These are phyloP conservation scores for Galeopsis tetrahit DNA, from an alignment of 257 asterid species.

Conservation along the genomic window DNA sequence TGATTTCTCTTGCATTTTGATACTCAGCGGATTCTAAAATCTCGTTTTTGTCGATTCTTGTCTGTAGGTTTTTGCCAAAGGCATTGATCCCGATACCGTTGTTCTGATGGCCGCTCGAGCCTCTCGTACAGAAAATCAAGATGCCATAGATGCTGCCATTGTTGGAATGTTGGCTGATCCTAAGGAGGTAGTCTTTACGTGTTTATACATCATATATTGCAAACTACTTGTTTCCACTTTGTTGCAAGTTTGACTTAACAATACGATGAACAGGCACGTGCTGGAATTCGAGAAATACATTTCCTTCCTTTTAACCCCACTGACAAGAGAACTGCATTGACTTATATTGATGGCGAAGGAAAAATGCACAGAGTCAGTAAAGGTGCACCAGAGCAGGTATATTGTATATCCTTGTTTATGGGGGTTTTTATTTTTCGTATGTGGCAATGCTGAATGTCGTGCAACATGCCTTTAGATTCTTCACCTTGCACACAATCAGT, in stretches of 20 bases:
- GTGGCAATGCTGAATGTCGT: slow-evolving; percentile 27
- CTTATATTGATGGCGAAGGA: slow-evolving; percentile 80
- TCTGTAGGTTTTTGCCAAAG: slow-evolving; percentile 81
- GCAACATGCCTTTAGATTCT: slow-evolving; percentile 56
- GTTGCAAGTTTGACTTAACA: slow-evolving; percentile 19
- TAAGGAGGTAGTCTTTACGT: slow-evolving; percentile 68
- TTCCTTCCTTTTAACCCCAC: slow-evolving; percentile 98
- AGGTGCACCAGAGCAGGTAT: slow-evolving; percentile 99
- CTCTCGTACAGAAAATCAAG: slow-evolving; percentile 94
- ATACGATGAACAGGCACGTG: slow-evolving; percentile 74
- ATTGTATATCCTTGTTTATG: slow-evolving; percentile 2
- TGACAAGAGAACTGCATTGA: slow-evolving; percentile 92
- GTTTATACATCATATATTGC: background rate
- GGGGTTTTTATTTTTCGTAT: background rate
- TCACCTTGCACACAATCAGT: slow-evolving; percentile 75
- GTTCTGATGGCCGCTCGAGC: slow-evolving; percentile 99
- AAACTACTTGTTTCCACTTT: background rate
- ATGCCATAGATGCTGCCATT: slow-evolving; percentile 92
- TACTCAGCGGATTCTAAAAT: background rate
- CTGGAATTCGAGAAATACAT: slow-evolving; percentile 90
- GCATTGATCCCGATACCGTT: slow-evolving; percentile 86
- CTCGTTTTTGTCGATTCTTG: slow-evolving; percentile 9
- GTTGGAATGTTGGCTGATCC: slow-evolving; percentile 99
- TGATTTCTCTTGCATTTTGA: background rate
- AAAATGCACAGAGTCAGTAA: slow-evolving; percentile 98